Evolutionary conservation across 2,329 filamentous ascomycete species (phyloP).

Genomic region (Bipolaris gigantea): DNA sequence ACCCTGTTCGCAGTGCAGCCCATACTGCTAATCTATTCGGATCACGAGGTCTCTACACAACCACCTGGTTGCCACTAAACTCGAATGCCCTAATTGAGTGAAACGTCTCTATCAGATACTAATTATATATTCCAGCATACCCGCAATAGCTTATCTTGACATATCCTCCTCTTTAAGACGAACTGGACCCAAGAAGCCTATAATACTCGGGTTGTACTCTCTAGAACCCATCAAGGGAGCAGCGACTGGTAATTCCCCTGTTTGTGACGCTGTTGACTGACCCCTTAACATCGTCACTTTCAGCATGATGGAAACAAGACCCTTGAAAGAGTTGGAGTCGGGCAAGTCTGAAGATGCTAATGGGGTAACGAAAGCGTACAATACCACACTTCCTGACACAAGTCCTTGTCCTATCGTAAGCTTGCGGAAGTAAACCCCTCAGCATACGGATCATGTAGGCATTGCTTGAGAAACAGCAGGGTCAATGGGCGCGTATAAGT

Average conservation of each 20-base stretch:
- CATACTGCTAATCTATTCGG: neutral
- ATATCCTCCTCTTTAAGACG: neutral
- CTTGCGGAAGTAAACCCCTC: neutral
- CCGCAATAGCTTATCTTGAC: neutral
- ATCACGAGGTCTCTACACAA: neutral
- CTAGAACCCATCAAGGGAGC: neutral
- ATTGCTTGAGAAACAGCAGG: neutral
- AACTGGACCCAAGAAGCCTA: neutral
- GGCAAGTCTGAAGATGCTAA: neutral
- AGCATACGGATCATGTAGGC: neutral
- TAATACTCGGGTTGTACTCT: neutral
- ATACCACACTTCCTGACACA: neutral
- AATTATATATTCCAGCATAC: neutral
- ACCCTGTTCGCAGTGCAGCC: neutral
- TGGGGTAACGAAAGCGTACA: neutral
- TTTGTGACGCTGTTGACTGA: neutral
- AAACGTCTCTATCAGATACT: neutral
- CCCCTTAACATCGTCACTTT: neutral
- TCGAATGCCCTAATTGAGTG: neutral
- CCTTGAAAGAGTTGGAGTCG: neutral
- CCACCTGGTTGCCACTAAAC: neutral
- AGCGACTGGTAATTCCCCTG: neutral
- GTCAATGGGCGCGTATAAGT: neutral
- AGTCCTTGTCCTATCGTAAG: neutral
- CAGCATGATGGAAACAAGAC: neutral